These are phyloP conservation scores for Pseudogymnoascus sp. DNA, from an alignment of 2,329 filamentous ascomycete genomes.

Conservation along the genomic window DNA sequence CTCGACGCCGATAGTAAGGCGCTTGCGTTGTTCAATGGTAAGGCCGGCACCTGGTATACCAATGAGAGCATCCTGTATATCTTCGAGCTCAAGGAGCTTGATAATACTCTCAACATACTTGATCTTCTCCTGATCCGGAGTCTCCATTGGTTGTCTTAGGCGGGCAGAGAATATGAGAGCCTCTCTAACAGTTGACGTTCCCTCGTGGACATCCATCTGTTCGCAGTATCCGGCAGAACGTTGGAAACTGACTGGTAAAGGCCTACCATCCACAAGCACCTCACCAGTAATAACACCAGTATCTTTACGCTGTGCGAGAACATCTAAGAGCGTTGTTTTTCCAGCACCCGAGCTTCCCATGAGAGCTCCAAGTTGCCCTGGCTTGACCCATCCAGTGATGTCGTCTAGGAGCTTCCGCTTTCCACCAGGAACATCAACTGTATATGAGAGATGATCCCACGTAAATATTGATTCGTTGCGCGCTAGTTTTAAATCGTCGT, in stretches of 20 bases:
- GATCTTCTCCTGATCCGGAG: slow-evolving; percentile 67
- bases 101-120: slow-evolving; percentile 76
- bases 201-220: slow-evolving; percentile 82
- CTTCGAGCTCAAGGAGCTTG: slow-evolving; percentile 54
- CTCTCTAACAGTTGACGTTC: slow-evolving; percentile 78
- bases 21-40: slow-evolving; percentile 54
- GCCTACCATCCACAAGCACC: slow-evolving; percentile 59
- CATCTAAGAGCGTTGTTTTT: slow-evolving; percentile 81
- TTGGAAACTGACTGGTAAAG: slow-evolving; percentile 75
- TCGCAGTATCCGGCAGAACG: slow-evolving; percentile 70
- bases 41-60: slow-evolving; percentile 54
- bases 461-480: slow-evolving; percentile 63
- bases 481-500: slow-evolving; percentile 37
- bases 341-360: slow-evolving; percentile 65
- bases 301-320: slow-evolving; percentile 73
- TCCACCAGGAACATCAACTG: slow-evolving; percentile 51
- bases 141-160: slow-evolving; percentile 70
- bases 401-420: slow-evolving; percentile 67
- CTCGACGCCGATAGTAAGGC: slow-evolving; percentile 53
- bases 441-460: slow-evolving; percentile 64
- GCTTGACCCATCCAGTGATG: slow-evolving; percentile 73
- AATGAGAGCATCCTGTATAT: slow-evolving; percentile 58
- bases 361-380: slow-evolving; percentile 59
- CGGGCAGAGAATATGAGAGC: slow-evolving; percentile 79
- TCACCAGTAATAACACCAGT: slow-evolving; percentile 84